Conservation (phyloP, 2,329 filamentous ascomycete genomes). For the Didymella segeticola region DNA sequence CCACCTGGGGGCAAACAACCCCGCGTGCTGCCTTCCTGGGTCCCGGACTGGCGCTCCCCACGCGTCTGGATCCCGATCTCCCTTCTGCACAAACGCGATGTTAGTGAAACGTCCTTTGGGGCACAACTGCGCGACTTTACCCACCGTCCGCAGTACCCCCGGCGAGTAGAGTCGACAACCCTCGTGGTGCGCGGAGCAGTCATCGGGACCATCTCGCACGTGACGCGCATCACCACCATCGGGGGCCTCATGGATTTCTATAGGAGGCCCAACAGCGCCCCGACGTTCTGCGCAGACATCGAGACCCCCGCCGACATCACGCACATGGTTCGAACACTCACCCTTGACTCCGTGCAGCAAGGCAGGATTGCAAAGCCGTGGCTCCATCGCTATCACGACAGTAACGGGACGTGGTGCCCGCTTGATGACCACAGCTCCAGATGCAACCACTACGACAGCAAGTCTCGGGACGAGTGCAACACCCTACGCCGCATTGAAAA, state of each 20-base stretch:
- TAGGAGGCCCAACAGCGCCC: too few species aligned
- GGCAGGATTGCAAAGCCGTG: not conserved
- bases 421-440: not conserved
- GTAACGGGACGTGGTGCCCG: not conserved
- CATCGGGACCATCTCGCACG: not conserved
- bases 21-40: constrained; percentile 3
- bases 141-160: not conserved
- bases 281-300: too few species aligned
- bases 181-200: not conserved
- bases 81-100: not conserved
- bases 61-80: not conserved
- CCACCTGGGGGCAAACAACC: too few species aligned
- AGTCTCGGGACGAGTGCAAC: not conserved
- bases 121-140: not conserved
- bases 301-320: not conserved
- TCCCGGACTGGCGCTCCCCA: not conserved
- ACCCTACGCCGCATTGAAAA: not conserved
- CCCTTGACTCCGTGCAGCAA: not conserved
- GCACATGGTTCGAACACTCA: not conserved
- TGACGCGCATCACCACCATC: not conserved
- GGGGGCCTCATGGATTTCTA: not conserved
- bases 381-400: not conserved
- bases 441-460: not conserved
- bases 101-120: not conserved
- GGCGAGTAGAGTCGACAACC: not conserved